phyloP scores from a whole-genome alignment of 108 stramenopile species.

The Cylindrotheca fusiformis region DNA sequence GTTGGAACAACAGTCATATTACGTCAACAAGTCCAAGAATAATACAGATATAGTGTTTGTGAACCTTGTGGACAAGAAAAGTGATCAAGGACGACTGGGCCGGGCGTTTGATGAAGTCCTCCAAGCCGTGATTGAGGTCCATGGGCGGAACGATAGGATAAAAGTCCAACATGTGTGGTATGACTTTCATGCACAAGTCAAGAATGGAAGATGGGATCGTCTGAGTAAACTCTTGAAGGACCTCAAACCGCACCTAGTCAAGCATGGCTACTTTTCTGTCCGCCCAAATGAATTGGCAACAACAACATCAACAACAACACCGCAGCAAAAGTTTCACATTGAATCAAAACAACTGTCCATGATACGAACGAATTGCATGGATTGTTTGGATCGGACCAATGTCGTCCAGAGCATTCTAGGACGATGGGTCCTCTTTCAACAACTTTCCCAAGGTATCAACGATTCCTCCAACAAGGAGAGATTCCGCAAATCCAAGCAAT shows the following conservation, averaged over 20 bases:
- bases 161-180: slow-evolving; percentile 86
- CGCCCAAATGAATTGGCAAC: too few relatives aligned
- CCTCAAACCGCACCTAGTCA: slow-evolving; percentile 55
- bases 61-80: slow-evolving; percentile 92
- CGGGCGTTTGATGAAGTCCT: slow-evolving; percentile 74
- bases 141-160: slow-evolving; percentile 7
- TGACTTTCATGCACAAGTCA: slow-evolving; percentile 97
- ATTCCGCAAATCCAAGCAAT: slow-evolving; percentile 33
- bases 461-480: slow-evolving; percentile 24
- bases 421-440: slow-evolving; percentile 64
- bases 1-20: slow-evolving; percentile 51
- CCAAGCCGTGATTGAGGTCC: slow-evolving; percentile 62
- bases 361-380: slow-evolving; percentile 98
- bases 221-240: slow-evolving; percentile 68
- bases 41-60: slow-evolving; percentile 55
- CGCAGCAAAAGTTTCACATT: slow-evolving; percentile 33
- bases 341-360: slow-evolving; percentile 73
- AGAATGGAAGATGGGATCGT: slow-evolving; percentile 84
- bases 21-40: slow-evolving; percentile 10
- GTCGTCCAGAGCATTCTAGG: slow-evolving; percentile 96
- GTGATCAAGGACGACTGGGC: slow-evolving; percentile 90
- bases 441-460: slow-evolving; percentile 32
- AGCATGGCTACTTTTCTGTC: slow-evolving; percentile 70
- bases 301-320: slow-evolving; percentile 15
- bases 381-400: slow-evolving; percentile 96